These are phyloP conservation scores for Trichoderma sp. DNA, from an alignment of 2,329 filamentous ascomycete species.

Conservation along the genomic window DNA sequence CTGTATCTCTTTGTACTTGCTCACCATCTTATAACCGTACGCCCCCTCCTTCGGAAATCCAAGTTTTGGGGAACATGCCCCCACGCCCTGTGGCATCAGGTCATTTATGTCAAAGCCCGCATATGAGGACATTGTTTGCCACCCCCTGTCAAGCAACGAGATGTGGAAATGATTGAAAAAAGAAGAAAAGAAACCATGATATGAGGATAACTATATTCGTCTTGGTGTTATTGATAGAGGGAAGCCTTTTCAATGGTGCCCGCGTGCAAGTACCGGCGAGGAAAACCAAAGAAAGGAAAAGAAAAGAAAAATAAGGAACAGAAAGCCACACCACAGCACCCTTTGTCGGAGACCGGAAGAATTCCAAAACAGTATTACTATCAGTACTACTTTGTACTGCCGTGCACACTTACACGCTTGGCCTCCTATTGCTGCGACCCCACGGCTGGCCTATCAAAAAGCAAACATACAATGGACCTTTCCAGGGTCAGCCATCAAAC, in stretches of 20 bases:
- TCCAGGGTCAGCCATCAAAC: constrained; percentile 3
- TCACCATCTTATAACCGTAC: not conserved
- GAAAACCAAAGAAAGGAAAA: not conserved
- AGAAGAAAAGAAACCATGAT: not conserved
- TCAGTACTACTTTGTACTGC: not conserved
- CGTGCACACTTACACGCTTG: not conserved
- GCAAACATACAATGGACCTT: not conserved
- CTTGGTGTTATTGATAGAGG: not conserved
- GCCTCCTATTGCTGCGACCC: not conserved
- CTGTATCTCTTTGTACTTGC: not conserved
- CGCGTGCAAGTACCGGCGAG: not conserved
- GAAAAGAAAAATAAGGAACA: not conserved
- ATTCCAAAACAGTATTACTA: not conserved
- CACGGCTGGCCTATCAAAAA: not conserved
- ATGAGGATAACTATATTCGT: not conserved
- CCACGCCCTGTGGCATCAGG: constrained; percentile 5
- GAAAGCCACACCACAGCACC: not conserved
- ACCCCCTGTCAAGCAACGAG: not conserved
- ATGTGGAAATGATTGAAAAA: not conserved
- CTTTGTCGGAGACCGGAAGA: not conserved
- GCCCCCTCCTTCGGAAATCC: not conserved
- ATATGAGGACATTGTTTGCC: not conserved
- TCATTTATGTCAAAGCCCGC: not conserved
- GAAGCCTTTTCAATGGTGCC: not conserved
- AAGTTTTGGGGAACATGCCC: not conserved